Conservation (phyloP, 441 rosid genomes). For the Adansonia rubrostipa region DNA sequence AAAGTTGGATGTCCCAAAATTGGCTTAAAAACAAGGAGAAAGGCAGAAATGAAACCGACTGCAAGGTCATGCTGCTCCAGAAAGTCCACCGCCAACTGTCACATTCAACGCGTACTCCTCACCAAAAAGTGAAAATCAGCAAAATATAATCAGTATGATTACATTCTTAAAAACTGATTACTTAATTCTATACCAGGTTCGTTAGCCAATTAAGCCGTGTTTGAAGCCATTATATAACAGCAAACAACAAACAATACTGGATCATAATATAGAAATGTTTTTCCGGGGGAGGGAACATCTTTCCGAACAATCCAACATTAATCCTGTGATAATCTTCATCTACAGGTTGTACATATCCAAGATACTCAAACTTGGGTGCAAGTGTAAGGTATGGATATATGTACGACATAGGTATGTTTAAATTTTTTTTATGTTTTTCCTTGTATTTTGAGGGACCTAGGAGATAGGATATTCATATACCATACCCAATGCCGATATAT, state of each 20-base stretch:
- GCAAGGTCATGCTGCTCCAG: constrained; percentile 33
- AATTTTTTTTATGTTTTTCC: background rate
- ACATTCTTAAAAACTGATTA: background rate
- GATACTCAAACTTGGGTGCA: background rate
- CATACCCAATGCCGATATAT: too few species aligned
- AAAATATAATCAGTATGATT: background rate
- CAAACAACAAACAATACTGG: background rate
- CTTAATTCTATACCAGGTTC: background rate
- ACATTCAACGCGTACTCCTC: constrained; percentile 11
- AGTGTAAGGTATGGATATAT: too few species aligned
- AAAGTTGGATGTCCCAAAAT: background rate
- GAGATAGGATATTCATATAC: too few species aligned
- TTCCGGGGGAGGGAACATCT: background rate
- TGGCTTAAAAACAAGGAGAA: constrained; percentile 19
- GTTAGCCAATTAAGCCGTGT: background rate
- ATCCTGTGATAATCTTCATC: background rate
- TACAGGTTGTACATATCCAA: background rate
- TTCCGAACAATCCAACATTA: background rate
- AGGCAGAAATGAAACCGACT: constrained; percentile 37
- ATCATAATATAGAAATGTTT: background rate
- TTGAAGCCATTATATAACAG: background rate
- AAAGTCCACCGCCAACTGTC: constrained; percentile 17
- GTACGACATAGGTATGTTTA: too few species aligned
- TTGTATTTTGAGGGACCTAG: too few species aligned
- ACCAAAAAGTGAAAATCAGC: background rate